These are phyloP conservation scores for Nasturtium officinale DNA, from an alignment of 345 rosid species.

Conservation along the genomic window DNA sequence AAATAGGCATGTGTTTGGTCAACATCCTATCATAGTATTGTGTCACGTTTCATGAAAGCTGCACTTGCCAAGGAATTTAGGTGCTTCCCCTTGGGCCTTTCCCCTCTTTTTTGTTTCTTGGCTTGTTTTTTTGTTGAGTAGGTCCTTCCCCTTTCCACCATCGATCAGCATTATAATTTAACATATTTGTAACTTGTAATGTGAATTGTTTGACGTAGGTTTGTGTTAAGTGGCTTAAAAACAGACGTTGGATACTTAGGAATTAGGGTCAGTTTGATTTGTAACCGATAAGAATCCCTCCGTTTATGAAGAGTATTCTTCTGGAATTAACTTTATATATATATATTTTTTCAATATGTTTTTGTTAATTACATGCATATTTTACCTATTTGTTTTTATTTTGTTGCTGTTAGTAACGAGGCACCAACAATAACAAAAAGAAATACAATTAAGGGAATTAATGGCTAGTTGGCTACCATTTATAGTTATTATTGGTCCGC, in stretches of 20 bases:
- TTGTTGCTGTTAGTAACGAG: not conserved
- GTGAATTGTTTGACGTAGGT: not conserved
- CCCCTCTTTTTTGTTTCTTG: not conserved
- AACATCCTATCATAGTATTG: constrained; percentile 28
- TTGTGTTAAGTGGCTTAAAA: not conserved
- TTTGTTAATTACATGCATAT: not conserved
- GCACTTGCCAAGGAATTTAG: constrained; percentile 28
- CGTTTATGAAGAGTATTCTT: not conserved
- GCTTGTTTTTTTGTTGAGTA: not conserved
- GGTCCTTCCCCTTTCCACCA: not conserved
- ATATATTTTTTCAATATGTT: no score
- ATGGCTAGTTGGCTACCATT: no score
- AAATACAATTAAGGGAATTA: not conserved
- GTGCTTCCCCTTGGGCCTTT: not conserved
- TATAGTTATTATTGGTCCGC: no score
- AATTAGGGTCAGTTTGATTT: not conserved
- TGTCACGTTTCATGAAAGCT: constrained; percentile 41
- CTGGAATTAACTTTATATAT: not conserved
- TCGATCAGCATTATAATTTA: not conserved
- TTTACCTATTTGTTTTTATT: not conserved
- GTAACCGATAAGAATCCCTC: not conserved
- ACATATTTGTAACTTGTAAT: not conserved
- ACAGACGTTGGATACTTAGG: not conserved
- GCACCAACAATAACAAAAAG: not conserved
- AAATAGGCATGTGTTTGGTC: constrained; percentile 19